phyloP scores from a whole-genome alignment of 805 yeast genomes.

The Starmerella vaccinii region DNA sequence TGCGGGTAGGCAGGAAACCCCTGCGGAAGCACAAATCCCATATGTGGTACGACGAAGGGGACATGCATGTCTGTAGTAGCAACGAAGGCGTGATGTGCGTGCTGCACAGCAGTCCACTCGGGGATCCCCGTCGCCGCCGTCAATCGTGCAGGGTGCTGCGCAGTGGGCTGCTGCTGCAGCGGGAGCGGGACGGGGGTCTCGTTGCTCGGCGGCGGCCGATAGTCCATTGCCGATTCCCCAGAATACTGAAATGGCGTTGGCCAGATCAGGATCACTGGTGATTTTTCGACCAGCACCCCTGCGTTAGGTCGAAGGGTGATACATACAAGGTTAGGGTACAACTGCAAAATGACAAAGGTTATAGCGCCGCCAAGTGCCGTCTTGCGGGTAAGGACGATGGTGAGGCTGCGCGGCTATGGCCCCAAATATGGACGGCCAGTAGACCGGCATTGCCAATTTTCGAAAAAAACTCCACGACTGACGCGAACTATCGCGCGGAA shows the following conservation, averaged over 20 bases:
- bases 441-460: too few relatives aligned
- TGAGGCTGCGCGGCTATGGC: too few relatives aligned
- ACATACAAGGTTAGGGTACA: not conserved
- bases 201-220: not conserved
- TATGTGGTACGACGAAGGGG: not conserved
- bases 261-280: not conserved
- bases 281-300: not conserved
- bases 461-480: too few relatives aligned
- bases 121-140: not conserved
- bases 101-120: not conserved
- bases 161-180: not conserved
- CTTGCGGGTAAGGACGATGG: not conserved
- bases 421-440: too few relatives aligned
- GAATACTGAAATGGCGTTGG: too few relatives aligned
- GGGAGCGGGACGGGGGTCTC: not conserved
- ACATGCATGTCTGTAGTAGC: not conserved
- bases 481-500: too few relatives aligned
- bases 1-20: not conserved
- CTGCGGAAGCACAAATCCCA: not conserved
- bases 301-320: not conserved
- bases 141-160: not conserved
- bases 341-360: constrained; percentile 1
- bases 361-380: constrained; percentile 2
- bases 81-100: not conserved
- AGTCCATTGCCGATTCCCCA: not conserved